Percentiles rank a stretch among this genome's conserved stretches.
These are phyloP conservation scores for Diaporthe helianthi DNA, from an alignment of 2,329 filamentous ascomycete genomes.

Conservation along the genomic window DNA sequence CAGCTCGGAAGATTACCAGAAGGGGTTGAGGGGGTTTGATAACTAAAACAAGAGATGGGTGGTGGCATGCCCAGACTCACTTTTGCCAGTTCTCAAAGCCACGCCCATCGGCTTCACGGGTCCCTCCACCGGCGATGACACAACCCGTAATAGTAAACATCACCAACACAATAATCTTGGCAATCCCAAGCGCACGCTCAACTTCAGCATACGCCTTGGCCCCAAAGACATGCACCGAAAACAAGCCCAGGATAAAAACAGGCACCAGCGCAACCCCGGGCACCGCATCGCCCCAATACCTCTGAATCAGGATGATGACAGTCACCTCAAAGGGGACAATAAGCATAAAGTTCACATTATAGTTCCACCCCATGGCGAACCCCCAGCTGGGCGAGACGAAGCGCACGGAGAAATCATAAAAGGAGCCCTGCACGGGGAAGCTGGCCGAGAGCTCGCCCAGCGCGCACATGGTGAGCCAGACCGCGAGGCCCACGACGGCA, in stretches of 20 bases:
- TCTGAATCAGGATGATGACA: slow-evolving; percentile 43
- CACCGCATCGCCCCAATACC: slow-evolving; percentile 42
- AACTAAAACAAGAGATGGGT: too few relatives aligned
- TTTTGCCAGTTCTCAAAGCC: slow-evolving; percentile 30
- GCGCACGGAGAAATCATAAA: slow-evolving; percentile 48
- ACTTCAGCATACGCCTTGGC: slow-evolving; percentile 54
- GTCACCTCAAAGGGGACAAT: slow-evolving; percentile 49
- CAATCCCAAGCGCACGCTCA: slow-evolving; percentile 59
- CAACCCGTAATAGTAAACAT: slow-evolving; percentile 65
- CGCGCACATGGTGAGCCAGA: slow-evolving; percentile 43
- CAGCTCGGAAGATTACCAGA: too few relatives aligned
- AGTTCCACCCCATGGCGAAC: slow-evolving; percentile 51
- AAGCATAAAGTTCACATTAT: slow-evolving; percentile 46
- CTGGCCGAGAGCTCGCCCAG: slow-evolving; percentile 43
- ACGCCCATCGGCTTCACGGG: slow-evolving; percentile 17
- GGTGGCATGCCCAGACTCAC: too few relatives aligned
- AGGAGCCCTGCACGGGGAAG: slow-evolving; percentile 47
- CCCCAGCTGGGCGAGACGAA: slow-evolving; percentile 49
- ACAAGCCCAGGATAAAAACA: slow-evolving; percentile 45
- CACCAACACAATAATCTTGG: slow-evolving; percentile 59
- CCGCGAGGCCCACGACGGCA: slow-evolving; percentile 43
- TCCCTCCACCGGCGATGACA: slow-evolving; percentile 57
- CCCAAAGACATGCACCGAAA: slow-evolving; percentile 51
- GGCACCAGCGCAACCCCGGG: slow-evolving; percentile 46
- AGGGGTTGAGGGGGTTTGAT: too few relatives aligned